Conservation (phyloP, 2,329 filamentous ascomycete species). For the Pseudogymnoascus sp. region DNA sequence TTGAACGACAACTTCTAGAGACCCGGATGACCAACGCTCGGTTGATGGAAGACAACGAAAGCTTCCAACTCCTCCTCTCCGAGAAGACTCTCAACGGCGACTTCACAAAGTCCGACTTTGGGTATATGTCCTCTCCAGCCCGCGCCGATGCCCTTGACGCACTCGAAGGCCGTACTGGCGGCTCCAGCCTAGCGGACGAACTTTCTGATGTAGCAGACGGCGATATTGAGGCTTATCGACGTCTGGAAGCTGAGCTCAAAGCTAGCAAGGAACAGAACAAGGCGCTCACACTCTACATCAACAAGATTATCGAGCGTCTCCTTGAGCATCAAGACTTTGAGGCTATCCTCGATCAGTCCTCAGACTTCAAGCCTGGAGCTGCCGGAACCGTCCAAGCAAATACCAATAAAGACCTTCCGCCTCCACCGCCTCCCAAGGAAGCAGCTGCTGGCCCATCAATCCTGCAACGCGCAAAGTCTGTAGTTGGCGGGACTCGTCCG, state of each 20-base stretch:
- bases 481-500: constrained; percentile 44
- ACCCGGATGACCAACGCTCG: constrained; percentile 92
- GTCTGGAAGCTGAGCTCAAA: constrained; percentile 72
- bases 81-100: constrained; percentile 95
- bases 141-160: constrained; percentile 60
- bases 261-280: constrained; percentile 90
- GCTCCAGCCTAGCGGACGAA: constrained; percentile 76
- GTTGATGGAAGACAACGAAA: constrained; percentile 97
- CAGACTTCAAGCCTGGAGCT: constrained; percentile 46
- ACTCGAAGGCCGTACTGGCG: constrained; percentile 47
- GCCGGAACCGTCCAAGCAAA: constrained; percentile 25
- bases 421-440: constrained; percentile 56
- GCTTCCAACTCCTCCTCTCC: constrained; percentile 88
- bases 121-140: constrained; percentile 53
- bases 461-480: constrained; percentile 55
- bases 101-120: constrained; percentile 75
- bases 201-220: constrained; percentile 63
- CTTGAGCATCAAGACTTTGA: constrained; percentile 94
- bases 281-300: constrained; percentile 93
- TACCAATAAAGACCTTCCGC: constrained; percentile 75
- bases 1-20: constrained; percentile 87
- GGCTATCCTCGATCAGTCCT: constrained; percentile 78
- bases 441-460: constrained; percentile 40
- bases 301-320: constrained; percentile 95
- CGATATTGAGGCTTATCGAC: constrained; percentile 55